phyloP scores from a whole-genome alignment of 2,329 filamentous ascomycete species.

The Arthrobotrys sinensis region DNA sequence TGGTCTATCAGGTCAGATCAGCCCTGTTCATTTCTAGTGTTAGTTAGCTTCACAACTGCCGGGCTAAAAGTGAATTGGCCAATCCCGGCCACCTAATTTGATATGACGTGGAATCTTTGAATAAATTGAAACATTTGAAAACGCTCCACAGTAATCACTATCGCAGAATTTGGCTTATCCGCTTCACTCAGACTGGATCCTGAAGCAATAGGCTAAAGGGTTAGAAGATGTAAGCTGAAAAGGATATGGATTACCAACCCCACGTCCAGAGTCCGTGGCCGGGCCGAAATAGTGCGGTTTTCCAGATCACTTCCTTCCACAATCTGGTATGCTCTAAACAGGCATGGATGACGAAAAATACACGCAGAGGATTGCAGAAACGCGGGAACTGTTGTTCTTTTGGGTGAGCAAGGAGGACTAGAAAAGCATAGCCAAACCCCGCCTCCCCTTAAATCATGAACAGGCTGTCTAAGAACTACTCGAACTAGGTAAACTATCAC shows the following conservation, averaged over 20 bases:
- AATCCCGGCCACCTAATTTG: background rate
- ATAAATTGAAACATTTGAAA: background rate
- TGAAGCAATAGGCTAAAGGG: constrained; percentile 12
- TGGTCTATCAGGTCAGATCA: background rate
- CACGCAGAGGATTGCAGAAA: no score
- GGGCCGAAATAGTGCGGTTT: background rate
- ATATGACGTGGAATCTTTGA: background rate
- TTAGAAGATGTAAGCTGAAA: background rate
- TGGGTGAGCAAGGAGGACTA: no score
- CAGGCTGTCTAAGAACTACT: no score
- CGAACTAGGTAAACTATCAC: no score
- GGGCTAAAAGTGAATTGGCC: constrained; percentile 5
- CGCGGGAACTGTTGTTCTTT: no score
- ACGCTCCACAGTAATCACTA: background rate
- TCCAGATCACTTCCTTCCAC: background rate
- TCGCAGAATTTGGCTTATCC: constrained; percentile 4
- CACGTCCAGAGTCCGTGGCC: background rate
- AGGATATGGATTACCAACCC: background rate
- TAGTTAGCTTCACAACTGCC: constrained; percentile 3
- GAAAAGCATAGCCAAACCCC: no score
- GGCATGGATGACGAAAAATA: no score
- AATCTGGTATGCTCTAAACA: background rate
- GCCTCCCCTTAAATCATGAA: no score
- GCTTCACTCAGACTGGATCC: constrained; percentile 1
- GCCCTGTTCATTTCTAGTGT: background rate